Percentiles rank a stretch among this genome's conserved stretches.
These are phyloP conservation scores for Globisporangium alternatum DNA, from an alignment of 352 stramenopile species.

Conservation along the genomic window DNA sequence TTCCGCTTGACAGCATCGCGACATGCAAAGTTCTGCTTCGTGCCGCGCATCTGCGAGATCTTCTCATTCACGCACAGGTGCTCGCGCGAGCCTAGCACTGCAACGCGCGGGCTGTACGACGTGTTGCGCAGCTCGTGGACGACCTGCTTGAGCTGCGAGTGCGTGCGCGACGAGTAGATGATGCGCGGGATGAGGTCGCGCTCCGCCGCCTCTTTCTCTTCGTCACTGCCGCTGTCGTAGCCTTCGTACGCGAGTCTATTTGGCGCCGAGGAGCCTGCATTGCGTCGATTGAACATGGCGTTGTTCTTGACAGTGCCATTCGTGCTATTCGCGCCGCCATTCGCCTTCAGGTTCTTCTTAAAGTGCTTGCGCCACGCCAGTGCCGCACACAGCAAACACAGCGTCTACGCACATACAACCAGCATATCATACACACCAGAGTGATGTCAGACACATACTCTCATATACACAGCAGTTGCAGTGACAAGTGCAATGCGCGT, in stretches of 20 bases:
- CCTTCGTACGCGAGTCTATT: conserved; percentile 53
- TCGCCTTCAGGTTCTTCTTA: conserved; percentile 44
- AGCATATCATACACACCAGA: not conserved
- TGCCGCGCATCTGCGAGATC: conserved; percentile 81
- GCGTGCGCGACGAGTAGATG: conserved; percentile 98
- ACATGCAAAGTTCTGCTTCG: conserved; percentile 86
- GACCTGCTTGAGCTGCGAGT: conserved; percentile 98
- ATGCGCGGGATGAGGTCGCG: conserved; percentile 81
- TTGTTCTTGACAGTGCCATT: not conserved
- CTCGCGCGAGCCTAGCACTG: conserved; percentile 93
- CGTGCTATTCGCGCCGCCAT: not conserved
- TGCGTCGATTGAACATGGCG: conserved; percentile 13
- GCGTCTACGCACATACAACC: conserved; percentile 56
- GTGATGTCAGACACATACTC: not conserved
- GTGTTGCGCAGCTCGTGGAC: conserved; percentile 96
- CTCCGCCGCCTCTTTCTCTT: conserved; percentile 24
- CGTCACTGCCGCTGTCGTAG: conserved; percentile 24
- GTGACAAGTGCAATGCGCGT: not conserved
- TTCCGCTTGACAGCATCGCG: conserved; percentile 83
- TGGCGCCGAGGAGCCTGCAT: not conserved
- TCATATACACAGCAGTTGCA: not conserved
- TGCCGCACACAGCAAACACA: conserved; percentile 95
- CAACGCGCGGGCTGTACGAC: conserved; percentile 86
- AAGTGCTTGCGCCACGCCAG: conserved; percentile 90
- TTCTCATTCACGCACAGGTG: conserved; percentile 98